Base-by-base conservation (phyloP, 169 alveolate species). In the Cryptosporidium ryanae region DNA sequence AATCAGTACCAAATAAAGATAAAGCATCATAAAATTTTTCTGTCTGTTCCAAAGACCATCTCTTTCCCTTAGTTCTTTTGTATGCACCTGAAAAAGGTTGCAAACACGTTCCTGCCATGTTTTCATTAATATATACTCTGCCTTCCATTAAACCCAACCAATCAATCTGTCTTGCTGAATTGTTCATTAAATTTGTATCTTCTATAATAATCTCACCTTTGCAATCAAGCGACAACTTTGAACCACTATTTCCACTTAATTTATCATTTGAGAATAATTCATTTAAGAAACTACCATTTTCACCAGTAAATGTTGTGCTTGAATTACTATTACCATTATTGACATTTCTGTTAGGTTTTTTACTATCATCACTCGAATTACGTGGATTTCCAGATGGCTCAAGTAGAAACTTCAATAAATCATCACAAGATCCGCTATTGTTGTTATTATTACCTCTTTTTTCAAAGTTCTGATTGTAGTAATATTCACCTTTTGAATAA, bases 21-120 rank as follows among this genome's bases (percentile, higher is more conserved):
- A 90, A 65, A n/a, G 91, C 91, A 31, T 66, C 90, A 61, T 90
- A 90, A 64, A 90, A 90, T 89, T 65, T 90, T 50, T 67, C 64
- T 13, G 92, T 90, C 44, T 90, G 92, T 52, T 90, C 92, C n/a
- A 50, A 55, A 8, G 91, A 82, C 93, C 93, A 90, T 49, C 90
- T 82, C 68, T 68, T 84, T 23, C 93, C 84, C 49, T 90, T 90
- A n/a, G 93, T 84, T 29, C 76, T 81, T 44, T 84, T 90, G 82
- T 90, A 90, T 13, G 93, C 93, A 34, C 92, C 93, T 38, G 68
- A 55, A 17, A 57, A 76, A 18, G 84, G 84, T 21, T 76, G 84
- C 18, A 76, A 25, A 27, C 71, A 76, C 32, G 84, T 76, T 5
- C 84, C 84, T 21, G 84, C 84, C 84, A 76, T 76, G 25, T 76